phyloP scores from a whole-genome alignment of 768 basidiomycete species.

The Kockovaella imperatae region DNA sequence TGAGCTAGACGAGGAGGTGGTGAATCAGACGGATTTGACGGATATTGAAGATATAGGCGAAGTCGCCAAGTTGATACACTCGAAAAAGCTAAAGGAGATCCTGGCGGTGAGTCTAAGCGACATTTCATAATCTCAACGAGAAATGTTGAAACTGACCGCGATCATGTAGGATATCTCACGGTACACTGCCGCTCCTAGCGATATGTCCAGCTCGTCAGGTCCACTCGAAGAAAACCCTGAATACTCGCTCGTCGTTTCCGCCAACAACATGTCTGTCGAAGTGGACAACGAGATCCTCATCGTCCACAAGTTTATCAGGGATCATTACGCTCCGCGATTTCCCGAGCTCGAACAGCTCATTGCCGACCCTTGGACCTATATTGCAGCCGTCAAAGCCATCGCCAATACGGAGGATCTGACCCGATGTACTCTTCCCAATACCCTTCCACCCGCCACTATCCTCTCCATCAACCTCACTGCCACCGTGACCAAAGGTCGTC shows the following conservation, averaged over 20 bases:
- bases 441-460: conserved; percentile 79
- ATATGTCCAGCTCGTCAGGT: conserved; percentile 66
- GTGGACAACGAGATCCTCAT: conserved; percentile 96
- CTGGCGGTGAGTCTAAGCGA: conserved; percentile 54
- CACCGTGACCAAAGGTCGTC: conserved; percentile 75
- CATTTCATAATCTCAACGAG: neutral
- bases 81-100: conserved; percentile 80
- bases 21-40: conserved; percentile 86
- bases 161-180: conserved; percentile 71
- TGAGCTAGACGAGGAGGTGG: conserved; percentile 87
- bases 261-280: conserved; percentile 96
- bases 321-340: conserved; percentile 90
- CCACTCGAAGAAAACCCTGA: conserved; percentile 75
- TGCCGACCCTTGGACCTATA: conserved; percentile 82
- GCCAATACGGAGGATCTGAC: conserved; percentile 84
- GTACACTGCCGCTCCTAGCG: conserved; percentile 70
- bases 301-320: conserved; percentile 98
- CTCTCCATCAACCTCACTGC: conserved; percentile 96
- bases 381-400: conserved; percentile 77
- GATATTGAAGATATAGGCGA: conserved; percentile 74
- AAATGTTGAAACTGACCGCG: neutral
- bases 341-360: conserved; percentile 95
- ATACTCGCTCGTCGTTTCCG: conserved; percentile 90
- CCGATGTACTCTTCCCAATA: conserved; percentile 68
- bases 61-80: conserved; percentile 80